These are phyloP conservation scores for Wickerhamiella lipophila DNA, from an alignment of 805 yeast species.

Conservation along the genomic window DNA sequence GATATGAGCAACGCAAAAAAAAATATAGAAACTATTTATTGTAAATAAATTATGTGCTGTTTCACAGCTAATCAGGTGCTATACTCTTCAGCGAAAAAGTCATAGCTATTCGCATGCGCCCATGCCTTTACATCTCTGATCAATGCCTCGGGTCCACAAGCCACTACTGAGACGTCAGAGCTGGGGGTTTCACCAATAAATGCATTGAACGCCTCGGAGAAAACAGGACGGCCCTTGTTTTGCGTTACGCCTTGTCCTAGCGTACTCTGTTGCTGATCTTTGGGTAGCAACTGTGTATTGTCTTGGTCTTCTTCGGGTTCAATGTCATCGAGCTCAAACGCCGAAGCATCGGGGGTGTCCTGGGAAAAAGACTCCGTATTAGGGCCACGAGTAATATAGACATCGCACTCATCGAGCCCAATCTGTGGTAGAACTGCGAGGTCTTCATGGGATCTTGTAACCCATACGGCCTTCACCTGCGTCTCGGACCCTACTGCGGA, in stretches of 20 bases:
- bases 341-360: constrained; percentile 1
- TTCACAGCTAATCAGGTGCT: neutral
- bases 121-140: constrained; percentile 17
- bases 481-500: constrained; percentile 1
- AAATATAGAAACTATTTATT: neutral
- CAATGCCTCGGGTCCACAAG: constrained; percentile 23
- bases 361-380: neutral
- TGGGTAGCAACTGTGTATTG: constrained; percentile 4
- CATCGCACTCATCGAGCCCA: constrained; percentile 16
- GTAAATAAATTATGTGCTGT: constrained; percentile 13
- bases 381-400: constrained; percentile 16
- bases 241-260: neutral
- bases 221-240: constrained; percentile 17
- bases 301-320: neutral
- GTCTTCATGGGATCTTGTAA: constrained; percentile 10
- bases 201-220: constrained; percentile 7
- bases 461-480: constrained; percentile 9
- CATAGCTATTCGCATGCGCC: constrained; percentile 14
- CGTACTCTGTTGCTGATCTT: constrained; percentile 10
- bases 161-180: constrained; percentile 15
- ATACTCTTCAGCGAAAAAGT: constrained; percentile 19
- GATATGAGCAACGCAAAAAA: constrained; percentile 10
- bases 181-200: neutral
- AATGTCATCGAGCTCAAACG: constrained; percentile 8
- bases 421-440: constrained; percentile 9